A percentile compares a stretch with the other conserved stretches of the same genome.
Conservation (phyloP, 2,329 filamentous ascomycete genomes). For the Chaetomiaceae sp. region DNA sequence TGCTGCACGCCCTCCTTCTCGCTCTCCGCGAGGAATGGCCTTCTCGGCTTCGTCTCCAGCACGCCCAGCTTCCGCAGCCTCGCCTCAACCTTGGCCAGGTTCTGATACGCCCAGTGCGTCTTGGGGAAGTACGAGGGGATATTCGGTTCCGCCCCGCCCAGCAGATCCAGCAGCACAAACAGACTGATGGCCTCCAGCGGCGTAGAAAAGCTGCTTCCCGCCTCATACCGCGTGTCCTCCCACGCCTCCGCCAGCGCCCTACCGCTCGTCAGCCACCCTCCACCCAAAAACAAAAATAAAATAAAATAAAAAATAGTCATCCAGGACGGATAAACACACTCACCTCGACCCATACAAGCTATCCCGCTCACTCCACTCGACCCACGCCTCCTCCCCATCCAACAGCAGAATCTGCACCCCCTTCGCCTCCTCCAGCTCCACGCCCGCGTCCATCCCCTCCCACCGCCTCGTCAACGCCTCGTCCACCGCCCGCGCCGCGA, state of each 20-base stretch:
- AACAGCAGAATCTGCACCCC: conserved; percentile 87
- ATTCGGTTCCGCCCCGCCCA: conserved; percentile 53
- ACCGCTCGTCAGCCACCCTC: neutral
- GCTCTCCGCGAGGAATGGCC: conserved; percentile 62
- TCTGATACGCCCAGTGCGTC: conserved; percentile 67
- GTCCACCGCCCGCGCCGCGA: conserved; percentile 77
- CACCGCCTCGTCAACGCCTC: conserved; percentile 76
- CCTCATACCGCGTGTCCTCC: conserved; percentile 66
- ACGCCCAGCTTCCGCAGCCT: conserved; percentile 52
- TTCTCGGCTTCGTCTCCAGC: conserved; percentile 43
- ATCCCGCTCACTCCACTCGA: conserved; percentile 72
- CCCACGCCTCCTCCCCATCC: conserved; percentile 92
- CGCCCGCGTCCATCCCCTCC: conserved; percentile 55
- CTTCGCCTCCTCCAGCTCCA: conserved; percentile 66
- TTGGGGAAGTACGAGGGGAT: conserved; percentile 65
- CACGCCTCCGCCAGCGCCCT: conserved; percentile 74
- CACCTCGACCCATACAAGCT: conserved; percentile 85
- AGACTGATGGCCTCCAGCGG: conserved; percentile 76
- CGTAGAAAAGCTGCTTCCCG: conserved; percentile 69
- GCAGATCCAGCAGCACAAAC: conserved; percentile 51
- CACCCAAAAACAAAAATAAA: neutral
- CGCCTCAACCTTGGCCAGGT: conserved; percentile 53
- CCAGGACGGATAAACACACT: conserved; percentile 18
- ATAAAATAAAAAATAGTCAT: neutral
- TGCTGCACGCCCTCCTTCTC: conserved; percentile 50